Base-by-base conservation (phyloP, 2,329 filamentous ascomycete species). In the Fusarium sp. region DNA sequence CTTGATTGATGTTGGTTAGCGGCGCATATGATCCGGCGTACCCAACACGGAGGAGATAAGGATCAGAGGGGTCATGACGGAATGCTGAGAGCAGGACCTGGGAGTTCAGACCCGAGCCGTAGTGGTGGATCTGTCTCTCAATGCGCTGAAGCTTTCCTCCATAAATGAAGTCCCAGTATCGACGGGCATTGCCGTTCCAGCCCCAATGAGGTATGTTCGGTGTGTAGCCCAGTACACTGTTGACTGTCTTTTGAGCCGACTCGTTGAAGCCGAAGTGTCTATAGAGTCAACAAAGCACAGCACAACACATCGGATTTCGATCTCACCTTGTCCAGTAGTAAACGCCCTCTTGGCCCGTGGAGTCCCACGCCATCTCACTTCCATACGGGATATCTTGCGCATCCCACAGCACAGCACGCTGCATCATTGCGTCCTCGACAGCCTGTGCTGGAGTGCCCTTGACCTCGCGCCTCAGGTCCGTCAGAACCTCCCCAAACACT, bases 321-420 rank as follows among this genome's bases (percentile, higher is more conserved):
- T 35, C 72, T 37, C 41, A 84, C 83, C 84, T 85, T 10, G 84
- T 81, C 88, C 88, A 90, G 66, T 88, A 88, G 66, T 89, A 90
- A 1, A 90, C 86, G 1, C 88, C 88, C 75, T 91, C 88, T 69
- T 91, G 88, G 0, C 87, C 88, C 0, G 88, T 90, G 1, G 86
- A 89, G 63, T 91, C 89, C 89, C 89, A 91, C 0, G 88, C 85
- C 86, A 89, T 88, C 76, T 90, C 89, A 56, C 86, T 89, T 1
- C 88, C 88, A 66, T 85, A 91, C 0, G 89, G 89, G 10, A 87
- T 85, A 12, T 82, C 81, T 57, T 86, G 79, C 0, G 79, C 79
- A n/a, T 86, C 77, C 88, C 89, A 91, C 2, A 79, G 73, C 7
- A 81, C 68, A 3, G 87, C 86, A 2, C 88, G 83, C 7, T 77